phyloP scores from a whole-genome alignment of 164 flowering plant species.

The Aristolochia contorta region DNA sequence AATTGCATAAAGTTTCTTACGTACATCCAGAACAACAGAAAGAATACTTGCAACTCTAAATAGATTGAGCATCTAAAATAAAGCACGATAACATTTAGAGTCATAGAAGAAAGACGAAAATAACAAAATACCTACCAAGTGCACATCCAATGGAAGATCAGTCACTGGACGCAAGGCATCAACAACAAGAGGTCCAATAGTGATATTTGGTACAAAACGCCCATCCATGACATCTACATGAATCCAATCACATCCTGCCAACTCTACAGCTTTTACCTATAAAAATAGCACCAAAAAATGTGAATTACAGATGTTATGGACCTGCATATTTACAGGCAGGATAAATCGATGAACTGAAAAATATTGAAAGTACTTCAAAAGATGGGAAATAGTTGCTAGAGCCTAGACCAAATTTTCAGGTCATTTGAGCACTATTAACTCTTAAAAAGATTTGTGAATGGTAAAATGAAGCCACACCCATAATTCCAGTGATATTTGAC shows the following conservation, averaged over 20 bases:
- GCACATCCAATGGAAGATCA: slow-evolving; percentile 95
- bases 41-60: background rate
- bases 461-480: background rate
- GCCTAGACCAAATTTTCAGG: too few species aligned
- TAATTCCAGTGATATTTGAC: background rate
- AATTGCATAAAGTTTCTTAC: background rate
- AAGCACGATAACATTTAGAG: background rate
- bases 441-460: too few species aligned
- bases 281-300: too few species aligned
- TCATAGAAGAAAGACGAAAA: background rate
- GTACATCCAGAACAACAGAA: background rate
- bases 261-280: slow-evolving; percentile 95
- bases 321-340: too few species aligned
- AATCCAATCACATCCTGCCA: slow-evolving; percentile 99
- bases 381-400: too few species aligned
- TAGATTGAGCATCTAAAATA: background rate
- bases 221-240: slow-evolving; percentile 99
- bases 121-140: slow-evolving; percentile 49
- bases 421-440: too few species aligned
- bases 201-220: slow-evolving; percentile 95
- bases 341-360: too few species aligned
- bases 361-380: too few species aligned
- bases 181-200: slow-evolving; percentile 96
- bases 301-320: too few species aligned
- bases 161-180: slow-evolving; percentile 97